These are phyloP conservation scores for Oryza brachyantha DNA, from an alignment of 176 grass and related monocot genomes.

Conservation along the genomic window DNA sequence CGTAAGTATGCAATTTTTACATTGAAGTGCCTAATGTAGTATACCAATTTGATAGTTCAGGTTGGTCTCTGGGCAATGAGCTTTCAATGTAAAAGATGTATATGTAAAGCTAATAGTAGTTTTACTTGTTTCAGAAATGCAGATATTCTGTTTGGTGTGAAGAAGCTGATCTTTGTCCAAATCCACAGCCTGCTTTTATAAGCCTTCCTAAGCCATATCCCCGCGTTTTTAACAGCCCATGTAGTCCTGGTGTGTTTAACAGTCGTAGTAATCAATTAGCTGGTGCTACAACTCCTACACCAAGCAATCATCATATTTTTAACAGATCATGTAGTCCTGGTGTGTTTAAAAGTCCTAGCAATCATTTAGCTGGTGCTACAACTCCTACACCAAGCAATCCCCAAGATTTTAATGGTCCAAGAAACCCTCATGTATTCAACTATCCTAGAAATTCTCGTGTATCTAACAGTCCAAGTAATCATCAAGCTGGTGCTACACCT, in stretches of 20 bases:
- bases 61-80: neutral
- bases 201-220: constrained; percentile 23
- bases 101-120: neutral
- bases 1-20: neutral
- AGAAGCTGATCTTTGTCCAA: constrained; percentile 15
- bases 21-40: neutral
- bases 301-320: too few species aligned
- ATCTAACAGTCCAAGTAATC: neutral
- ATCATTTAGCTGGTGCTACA: neutral
- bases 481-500: neutral
- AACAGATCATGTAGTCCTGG: neutral
- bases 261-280: too few species aligned
- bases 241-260: neutral
- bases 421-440: neutral
- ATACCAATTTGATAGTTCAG: neutral
- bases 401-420: neutral
- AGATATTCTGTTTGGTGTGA: constrained; percentile 30
- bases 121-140: constrained; percentile 50
- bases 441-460: neutral
- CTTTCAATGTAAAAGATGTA: neutral
- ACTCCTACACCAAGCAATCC: neutral
- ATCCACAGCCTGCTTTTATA: constrained; percentile 12
- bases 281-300: too few species aligned
- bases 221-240: neutral
- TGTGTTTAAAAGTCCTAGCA: constrained; percentile 2